A percentile compares a stretch with the other conserved stretches of the same genome.
Evolutionary conservation across 305 asterid genomes (phyloP).

Genomic region (Fraxinus sp.): DNA sequence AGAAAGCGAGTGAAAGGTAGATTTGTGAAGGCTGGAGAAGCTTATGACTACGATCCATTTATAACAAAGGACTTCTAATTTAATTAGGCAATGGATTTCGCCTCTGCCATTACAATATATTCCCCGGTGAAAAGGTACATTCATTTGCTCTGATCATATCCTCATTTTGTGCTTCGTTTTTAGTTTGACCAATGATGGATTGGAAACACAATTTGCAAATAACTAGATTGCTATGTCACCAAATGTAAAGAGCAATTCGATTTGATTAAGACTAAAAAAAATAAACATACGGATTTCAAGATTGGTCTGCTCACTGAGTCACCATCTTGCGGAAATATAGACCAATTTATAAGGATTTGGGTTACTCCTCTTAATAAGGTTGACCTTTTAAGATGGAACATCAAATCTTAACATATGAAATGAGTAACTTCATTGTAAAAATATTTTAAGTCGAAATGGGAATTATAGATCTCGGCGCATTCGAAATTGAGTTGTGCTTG

Average conservation of each 20-base stretch:
- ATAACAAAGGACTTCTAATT: constrained; percentile 34
- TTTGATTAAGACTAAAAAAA: too few relatives aligned
- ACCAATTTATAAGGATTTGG: too few relatives aligned
- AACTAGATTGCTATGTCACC: not conserved
- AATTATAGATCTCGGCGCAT: not conserved
- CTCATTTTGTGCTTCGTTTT: not conserved
- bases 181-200: not conserved
- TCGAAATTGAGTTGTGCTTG: not conserved
- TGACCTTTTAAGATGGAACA: too few relatives aligned
- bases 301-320: too few relatives aligned
- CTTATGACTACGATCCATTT: constrained; percentile 50
- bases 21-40: constrained; percentile 76
- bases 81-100: not conserved
- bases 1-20: constrained; percentile 86
- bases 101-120: not conserved
- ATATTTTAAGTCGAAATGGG: not conserved
- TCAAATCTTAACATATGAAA: not conserved
- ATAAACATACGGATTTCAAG: too few relatives aligned
- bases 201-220: not conserved
- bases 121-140: not conserved
- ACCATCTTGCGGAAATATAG: too few relatives aligned
- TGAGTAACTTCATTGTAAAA: not conserved
- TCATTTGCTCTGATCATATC: not conserved
- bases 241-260: not conserved
- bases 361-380: too few relatives aligned